Evolutionary conservation across 1,284 basidiomycete genomes (phyloP).

Genomic region (Salmacisia buchloeana): DNA sequence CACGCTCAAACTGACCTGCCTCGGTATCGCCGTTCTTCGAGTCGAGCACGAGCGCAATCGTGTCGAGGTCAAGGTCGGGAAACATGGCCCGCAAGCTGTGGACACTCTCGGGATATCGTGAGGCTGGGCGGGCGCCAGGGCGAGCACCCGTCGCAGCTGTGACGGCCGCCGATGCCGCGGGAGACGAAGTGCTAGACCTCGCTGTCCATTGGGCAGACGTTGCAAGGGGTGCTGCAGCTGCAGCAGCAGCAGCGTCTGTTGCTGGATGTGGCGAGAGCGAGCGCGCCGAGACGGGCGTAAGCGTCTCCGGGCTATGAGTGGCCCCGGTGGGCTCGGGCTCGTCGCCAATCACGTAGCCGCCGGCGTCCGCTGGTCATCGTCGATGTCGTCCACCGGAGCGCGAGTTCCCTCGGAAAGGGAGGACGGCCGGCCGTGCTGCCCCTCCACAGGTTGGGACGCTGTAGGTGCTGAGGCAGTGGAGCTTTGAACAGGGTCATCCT

Average conservation of each 20-base stretch:
- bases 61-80: conserved; percentile 35
- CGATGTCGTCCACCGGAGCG: neutral
- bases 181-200: too few relatives aligned
- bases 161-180: neutral
- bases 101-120: conserved; percentile 19
- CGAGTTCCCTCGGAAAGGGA: too few relatives aligned
- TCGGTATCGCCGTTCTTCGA: conserved; percentile 32
- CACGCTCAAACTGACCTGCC: conserved; percentile 14
- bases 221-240: neutral
- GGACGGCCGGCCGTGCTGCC: neutral
- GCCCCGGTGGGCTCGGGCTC: neutral
- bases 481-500: too few relatives aligned
- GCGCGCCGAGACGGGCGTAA: conserved; percentile 26
- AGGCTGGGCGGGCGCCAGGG: too few relatives aligned
- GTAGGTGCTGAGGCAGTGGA: too few relatives aligned
- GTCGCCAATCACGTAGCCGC: conserved; percentile 2
- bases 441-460: neutral
- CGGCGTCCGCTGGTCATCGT: neutral
- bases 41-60: conserved; percentile 32
- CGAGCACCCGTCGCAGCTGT: neutral
- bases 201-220: too few relatives aligned
- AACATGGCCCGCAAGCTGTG: conserved; percentile 37
- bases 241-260: neutral
- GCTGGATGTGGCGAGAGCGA: conserved; percentile 23
- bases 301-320: conserved; percentile 20